phyloP scores from a whole-genome alignment of 1,284 basidiomycete genomes.

The Vanrija pseudolonga region DNA sequence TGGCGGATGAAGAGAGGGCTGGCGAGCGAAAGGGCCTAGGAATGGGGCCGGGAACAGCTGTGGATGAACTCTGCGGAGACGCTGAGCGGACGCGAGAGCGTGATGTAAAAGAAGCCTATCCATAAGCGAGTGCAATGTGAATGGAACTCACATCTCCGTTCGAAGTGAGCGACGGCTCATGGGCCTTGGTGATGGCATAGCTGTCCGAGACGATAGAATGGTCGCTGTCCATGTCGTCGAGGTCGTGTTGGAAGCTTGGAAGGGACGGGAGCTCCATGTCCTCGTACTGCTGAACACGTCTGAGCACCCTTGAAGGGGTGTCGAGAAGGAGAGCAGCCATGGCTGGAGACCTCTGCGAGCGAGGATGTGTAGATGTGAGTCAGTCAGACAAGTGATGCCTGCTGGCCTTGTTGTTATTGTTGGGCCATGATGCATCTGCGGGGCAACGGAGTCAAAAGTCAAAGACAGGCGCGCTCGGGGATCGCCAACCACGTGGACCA shows the following conservation, averaged over 20 bases:
- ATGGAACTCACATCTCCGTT: neutral
- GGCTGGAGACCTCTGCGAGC: neutral
- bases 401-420: too few species aligned
- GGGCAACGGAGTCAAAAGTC: neutral
- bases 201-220: constrained; percentile 1
- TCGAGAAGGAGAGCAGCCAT: constrained; percentile 32
- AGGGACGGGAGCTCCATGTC: constrained; percentile 46
- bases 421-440: too few species aligned
- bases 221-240: constrained; percentile 36
- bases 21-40: too few species aligned
- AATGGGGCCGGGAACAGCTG: too few species aligned
- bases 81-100: too few species aligned
- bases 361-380: neutral
- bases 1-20: too few species aligned
- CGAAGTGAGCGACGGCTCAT: neutral
- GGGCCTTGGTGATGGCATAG: neutral
- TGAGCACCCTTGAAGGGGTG: constrained; percentile 37
- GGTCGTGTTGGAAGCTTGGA: constrained; percentile 40
- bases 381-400: neutral
- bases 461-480: neutral
- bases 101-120: too few species aligned
- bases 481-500: neutral
- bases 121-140: too few species aligned
- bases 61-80: too few species aligned
- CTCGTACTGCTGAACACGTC: constrained; percentile 38